These are phyloP conservation scores for Aspergillus transmontanensis DNA, from an alignment of 2,329 filamentous ascomycete species.

Conservation along the genomic window DNA sequence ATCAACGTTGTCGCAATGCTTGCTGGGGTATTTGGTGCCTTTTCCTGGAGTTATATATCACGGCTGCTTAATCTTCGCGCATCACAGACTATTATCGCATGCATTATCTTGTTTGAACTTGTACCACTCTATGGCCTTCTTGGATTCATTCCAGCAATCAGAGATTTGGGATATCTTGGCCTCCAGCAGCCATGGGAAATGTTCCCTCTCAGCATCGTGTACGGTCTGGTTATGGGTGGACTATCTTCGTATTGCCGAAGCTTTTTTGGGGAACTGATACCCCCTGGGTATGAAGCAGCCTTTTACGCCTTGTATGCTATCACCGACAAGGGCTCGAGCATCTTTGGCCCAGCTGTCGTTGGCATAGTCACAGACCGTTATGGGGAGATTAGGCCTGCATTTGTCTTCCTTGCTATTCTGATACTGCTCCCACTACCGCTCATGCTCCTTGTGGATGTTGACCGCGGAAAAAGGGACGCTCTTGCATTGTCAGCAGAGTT, in stretches of 20 bases:
- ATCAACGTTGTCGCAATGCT: conserved; percentile 92
- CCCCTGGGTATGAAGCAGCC: conserved; percentile 88
- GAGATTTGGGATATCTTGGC: conserved; percentile 73
- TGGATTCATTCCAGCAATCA: conserved; percentile 81
- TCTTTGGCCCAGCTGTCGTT: conserved; percentile 93
- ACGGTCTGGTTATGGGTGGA: conserved; percentile 92
- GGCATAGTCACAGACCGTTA: conserved; percentile 86
- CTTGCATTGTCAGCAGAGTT: conserved; percentile 61
- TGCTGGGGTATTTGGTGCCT: conserved; percentile 82
- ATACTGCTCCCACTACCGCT: conserved; percentile 82
- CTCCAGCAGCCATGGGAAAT: conserved; percentile 97
- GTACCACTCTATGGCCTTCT: conserved; percentile 90
- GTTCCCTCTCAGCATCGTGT: conserved; percentile 87
- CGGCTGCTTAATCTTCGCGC: conserved; percentile 69
- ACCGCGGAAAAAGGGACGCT: conserved; percentile 72
- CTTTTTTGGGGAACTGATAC: conserved; percentile 90
- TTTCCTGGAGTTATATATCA: conserved; percentile 83
- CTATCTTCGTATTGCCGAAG: conserved; percentile 89
- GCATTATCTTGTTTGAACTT: conserved; percentile 85
- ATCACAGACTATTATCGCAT: conserved; percentile 87
- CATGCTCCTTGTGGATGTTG: conserved; percentile 82
- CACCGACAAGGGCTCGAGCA: conserved; percentile 91
- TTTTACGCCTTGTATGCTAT: conserved; percentile 98
- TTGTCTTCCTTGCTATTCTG: conserved; percentile 86
- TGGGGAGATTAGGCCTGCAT: conserved; percentile 80